Percentiles rank a stretch among this genome's conserved stretches.
Conservation (phyloP, 495 filamentous ascomycete species). For the Talaromyces ruber region DNA sequence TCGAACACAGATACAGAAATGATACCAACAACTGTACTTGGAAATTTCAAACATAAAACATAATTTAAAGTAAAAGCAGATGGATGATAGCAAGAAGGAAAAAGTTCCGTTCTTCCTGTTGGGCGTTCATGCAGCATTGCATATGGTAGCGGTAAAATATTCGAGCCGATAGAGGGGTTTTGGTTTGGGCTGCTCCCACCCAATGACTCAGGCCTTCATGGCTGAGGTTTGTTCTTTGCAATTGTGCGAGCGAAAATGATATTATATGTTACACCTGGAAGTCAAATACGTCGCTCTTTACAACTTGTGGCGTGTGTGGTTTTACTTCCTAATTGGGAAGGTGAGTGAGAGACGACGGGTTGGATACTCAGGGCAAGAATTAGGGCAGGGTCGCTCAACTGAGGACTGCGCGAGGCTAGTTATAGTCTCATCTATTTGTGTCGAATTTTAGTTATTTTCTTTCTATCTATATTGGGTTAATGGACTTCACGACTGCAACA, state of each 20-base stretch:
- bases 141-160: neutral
- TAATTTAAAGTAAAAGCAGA: neutral
- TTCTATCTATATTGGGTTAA: neutral
- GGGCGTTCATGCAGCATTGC: conserved; percentile 1
- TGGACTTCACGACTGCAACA: neutral
- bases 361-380: neutral
- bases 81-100: neutral
- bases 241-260: neutral
- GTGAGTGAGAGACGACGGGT: neutral
- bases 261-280: neutral
- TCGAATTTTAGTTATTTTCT: neutral
- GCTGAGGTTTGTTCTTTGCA: neutral
- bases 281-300: neutral
- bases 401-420: neutral
- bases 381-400: neutral
- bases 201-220: neutral
- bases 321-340: neutral
- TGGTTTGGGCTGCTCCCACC: neutral
- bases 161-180: neutral
- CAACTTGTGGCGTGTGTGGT: neutral
- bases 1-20: neutral
- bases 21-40: neutral
- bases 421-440: too few species aligned
- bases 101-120: neutral
- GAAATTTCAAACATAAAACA: neutral